Conservation (phyloP, 208 protist genomes). For the Porcisia hertigi region DNA sequence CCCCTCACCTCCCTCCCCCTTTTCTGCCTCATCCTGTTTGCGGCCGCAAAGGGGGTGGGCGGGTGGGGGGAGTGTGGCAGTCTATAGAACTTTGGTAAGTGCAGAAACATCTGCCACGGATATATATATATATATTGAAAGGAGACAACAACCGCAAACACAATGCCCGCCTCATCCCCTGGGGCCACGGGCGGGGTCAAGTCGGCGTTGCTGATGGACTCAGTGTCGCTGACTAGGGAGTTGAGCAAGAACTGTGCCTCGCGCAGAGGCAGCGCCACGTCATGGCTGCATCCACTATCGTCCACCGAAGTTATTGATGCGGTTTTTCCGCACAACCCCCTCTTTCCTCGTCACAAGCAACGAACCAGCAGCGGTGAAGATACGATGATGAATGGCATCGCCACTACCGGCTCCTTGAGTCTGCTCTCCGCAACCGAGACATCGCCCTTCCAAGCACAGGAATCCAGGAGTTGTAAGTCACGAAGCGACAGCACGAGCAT, state of each 20-base stretch:
- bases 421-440: constrained; percentile 26
- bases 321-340: not conserved
- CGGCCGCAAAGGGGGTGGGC: not conserved
- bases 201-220: not conserved
- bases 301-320: not conserved
- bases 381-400: not conserved
- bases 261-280: constrained; percentile 3
- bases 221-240: not conserved
- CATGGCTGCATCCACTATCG: constrained; percentile 10
- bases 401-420: constrained; percentile 14
- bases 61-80: not conserved
- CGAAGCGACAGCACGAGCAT: not conserved
- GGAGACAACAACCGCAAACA: not conserved
- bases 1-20: not conserved
- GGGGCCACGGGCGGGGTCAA: not conserved
- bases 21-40: not conserved
- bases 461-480: not conserved
- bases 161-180: constrained; percentile 8
- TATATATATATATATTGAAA: not conserved
- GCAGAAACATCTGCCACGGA: too few relatives aligned
- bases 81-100: not conserved
- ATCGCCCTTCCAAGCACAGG: constrained; percentile 7
- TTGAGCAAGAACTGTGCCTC: not conserved
- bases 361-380: constrained; percentile 7
- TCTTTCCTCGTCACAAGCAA: not conserved